Conservation (phyloP, 805 yeast species). For the Myxozyma udenii region DNA sequence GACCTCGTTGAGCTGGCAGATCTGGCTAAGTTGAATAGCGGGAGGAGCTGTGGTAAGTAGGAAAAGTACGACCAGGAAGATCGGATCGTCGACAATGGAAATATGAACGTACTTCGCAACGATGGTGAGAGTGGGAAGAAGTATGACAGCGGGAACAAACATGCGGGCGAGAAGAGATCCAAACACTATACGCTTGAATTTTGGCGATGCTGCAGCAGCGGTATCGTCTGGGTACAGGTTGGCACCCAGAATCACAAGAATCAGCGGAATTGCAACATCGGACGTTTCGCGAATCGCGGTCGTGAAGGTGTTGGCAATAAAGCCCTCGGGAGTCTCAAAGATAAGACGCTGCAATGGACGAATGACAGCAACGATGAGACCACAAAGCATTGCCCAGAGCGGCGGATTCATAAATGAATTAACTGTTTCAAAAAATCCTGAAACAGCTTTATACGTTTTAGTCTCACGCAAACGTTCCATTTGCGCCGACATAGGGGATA, state of each 20-base stretch:
- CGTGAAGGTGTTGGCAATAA: constrained; percentile 52
- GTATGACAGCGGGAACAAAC: constrained; percentile 55
- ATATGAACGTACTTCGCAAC: constrained; percentile 52
- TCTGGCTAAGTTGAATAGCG: constrained; percentile 64
- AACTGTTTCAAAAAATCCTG: constrained; percentile 20
- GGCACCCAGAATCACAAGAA: constrained; percentile 58
- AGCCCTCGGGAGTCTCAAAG: constrained; percentile 45
- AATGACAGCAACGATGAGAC: constrained; percentile 59
- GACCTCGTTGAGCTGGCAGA: constrained; percentile 57
- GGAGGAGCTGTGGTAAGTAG: constrained; percentile 62
- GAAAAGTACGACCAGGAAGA: constrained; percentile 57
- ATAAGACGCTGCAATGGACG: constrained; percentile 48
- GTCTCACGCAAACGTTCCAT: neutral
- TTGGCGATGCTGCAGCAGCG: constrained; percentile 37
- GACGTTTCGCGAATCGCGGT: constrained; percentile 54
- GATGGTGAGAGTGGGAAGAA: constrained; percentile 53
- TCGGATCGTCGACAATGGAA: constrained; percentile 53
- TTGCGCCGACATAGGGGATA: neutral
- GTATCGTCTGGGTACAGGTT: constrained; percentile 57
- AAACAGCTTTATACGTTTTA: neutral
- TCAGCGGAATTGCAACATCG: constrained; percentile 58
- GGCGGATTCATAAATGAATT: constrained; percentile 61
- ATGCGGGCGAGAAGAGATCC: constrained; percentile 58
- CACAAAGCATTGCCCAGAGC: constrained; percentile 57
- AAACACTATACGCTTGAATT: constrained; percentile 42